Evolutionary conservation across 2,329 filamentous ascomycete genomes (phyloP).

Genomic region (Neonectria ditissima): DNA sequence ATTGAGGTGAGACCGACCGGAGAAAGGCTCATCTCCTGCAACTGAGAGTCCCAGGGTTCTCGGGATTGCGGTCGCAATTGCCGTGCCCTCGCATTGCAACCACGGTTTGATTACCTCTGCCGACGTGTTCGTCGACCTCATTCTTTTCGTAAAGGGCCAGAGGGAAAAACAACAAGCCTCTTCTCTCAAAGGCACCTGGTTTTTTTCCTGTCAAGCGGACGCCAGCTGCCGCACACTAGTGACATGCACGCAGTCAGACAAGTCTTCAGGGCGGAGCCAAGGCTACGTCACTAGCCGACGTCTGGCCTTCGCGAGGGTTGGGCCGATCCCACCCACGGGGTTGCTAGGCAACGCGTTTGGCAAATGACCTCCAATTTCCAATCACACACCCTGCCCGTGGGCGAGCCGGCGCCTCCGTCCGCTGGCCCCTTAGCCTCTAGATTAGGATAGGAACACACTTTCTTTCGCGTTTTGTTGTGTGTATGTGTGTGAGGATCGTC

Average conservation of each 20-base stretch:
- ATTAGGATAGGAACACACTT: not conserved
- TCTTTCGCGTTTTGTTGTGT: not conserved
- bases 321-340: slow-evolving; percentile 25
- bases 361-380: slow-evolving; percentile 30
- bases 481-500: slow-evolving; percentile 10
- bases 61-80: slow-evolving; percentile 6
- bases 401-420: not conserved
- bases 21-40: slow-evolving; percentile 12
- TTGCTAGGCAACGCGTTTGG: slow-evolving; percentile 40
- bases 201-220: not conserved
- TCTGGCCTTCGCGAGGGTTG: slow-evolving; percentile 31
- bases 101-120: slow-evolving; percentile 8
- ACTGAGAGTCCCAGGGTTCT: slow-evolving; percentile 16
- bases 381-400: slow-evolving; percentile 14
- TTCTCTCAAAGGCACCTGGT: not conserved
- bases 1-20: not conserved
- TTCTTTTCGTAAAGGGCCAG: not conserved
- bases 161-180: not conserved
- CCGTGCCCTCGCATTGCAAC: slow-evolving; percentile 3
- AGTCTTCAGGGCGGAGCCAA: slow-evolving; percentile 17
- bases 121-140: slow-evolving; percentile 5
- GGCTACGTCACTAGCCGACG: slow-evolving; percentile 46
- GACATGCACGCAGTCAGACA: slow-evolving; percentile 14
- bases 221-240: slow-evolving; percentile 15
- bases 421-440: not conserved